Evolutionary conservation across 31 red algal genomes (phyloP), one percentile per base, ranked within the genome.

Genomic region (Asparagopsis taxiformis): DNA sequence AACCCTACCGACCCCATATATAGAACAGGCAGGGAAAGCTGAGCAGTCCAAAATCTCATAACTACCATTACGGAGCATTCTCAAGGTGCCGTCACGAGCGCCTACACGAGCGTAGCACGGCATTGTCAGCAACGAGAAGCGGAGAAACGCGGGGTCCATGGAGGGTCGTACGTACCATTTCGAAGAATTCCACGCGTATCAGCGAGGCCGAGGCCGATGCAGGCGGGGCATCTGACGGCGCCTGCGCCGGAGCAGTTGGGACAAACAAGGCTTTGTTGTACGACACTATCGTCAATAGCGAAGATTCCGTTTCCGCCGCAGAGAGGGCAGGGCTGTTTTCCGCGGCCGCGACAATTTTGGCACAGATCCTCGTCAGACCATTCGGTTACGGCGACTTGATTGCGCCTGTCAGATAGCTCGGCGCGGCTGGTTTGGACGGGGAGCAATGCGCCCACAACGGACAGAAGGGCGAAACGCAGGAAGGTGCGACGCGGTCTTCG

Each of bases 11-110:
- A n/a, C n/a, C n/a, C 53, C 72, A 39, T 69, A 64, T 16, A 87
- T 68, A 48, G 71, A 65, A 36, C 86, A 90, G 30, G 76, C 39
- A 16, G 86, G 86, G 51, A 90, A 80, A 0, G 86, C 86, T 0
- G 56, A 72, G 39, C 86, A 90, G 59, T 80, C 74, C 23, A 90
- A 37, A 51, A 90, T 80, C 57, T 90, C 75, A 28, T 68, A 74
- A 17, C 57, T 68, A 23, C 86, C 86, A 50, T 81, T 60, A 1
- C 68, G 49, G 8, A 79, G 60, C 86, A 90, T 90, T 3, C 86
- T 65, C 48, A 90, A 53, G 48, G 66, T 61, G 8, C 86, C 86
- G 53, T 90, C 67, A 16, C 82, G 60, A 15, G 46, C 72, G 52
- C 59, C 82, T 63, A 58, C 31, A 25, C 55, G 21, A 20, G 13